These are phyloP conservation scores for Fusarium falciforme DNA, from an alignment of 2,329 filamentous ascomycete genomes.

Conservation along the genomic window DNA sequence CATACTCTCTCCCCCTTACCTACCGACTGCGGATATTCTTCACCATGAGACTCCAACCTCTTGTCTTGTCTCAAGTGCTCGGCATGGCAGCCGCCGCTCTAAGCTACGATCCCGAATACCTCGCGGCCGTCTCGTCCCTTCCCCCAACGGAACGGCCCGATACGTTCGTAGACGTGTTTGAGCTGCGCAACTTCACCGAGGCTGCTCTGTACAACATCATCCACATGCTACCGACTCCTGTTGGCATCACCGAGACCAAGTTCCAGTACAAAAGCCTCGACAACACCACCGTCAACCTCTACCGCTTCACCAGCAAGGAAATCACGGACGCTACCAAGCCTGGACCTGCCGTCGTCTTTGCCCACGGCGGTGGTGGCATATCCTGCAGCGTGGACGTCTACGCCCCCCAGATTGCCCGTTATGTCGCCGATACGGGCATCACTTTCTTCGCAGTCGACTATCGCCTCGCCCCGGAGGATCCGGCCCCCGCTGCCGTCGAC, in stretches of 20 bases:
- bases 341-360: conserved; percentile 48
- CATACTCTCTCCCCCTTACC: background rate
- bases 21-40: background rate
- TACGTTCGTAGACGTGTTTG: conserved; percentile 5
- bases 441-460: conserved; percentile 55
- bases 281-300: conserved; percentile 24
- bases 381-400: conserved; percentile 43
- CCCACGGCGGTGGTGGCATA: conserved; percentile 57
- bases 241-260: conserved; percentile 11
- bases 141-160: background rate
- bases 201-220: background rate
- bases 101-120: conserved; percentile 20
- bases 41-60: background rate
- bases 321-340: background rate
- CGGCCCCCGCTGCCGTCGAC: conserved; percentile 49
- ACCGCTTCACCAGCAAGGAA: conserved; percentile 22
- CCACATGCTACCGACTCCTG: background rate
- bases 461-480: conserved; percentile 56
- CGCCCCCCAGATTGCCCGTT: conserved; percentile 36
- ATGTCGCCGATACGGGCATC: conserved; percentile 44
- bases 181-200: conserved; percentile 12
- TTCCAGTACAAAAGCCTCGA: conserved; percentile 32
- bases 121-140: background rate
- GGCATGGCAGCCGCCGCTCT: background rate
- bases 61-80: background rate